Evolutionary conservation across 306 rosid species (phyloP), one percentile per base, ranked within the genome.

Genomic region (Clitoria ternatea): DNA sequence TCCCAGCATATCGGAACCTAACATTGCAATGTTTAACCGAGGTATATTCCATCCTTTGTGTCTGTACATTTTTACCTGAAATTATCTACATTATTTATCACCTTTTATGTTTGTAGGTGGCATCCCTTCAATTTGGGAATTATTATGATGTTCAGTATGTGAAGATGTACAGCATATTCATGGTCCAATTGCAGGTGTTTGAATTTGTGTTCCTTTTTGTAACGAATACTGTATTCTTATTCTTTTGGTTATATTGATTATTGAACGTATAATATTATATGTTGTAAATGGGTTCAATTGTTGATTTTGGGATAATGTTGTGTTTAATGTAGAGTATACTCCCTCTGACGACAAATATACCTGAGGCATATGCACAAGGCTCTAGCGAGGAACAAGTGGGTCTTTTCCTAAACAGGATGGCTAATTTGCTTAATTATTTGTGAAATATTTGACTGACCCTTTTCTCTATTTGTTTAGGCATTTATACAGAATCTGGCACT

Each of bases 401-500:
- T 40, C 59, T 66, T 32, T 49, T 9, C 27, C 59, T 26, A 33
- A 65, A 24, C 22, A 23, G 9, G 3, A 30, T 40, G 26, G 19
- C 14, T 71, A 35, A 12, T 71, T 57, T 47, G 9, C 52, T 54
- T 60, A 10, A 22, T 9, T 69, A 50, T 24, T 49, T 63, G 18
- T 40, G 22, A 63, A 14, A 8, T 44, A 26, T 64, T n/a, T 61
- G 47, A 35, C 71, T 72, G 42, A 66, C 74, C 32, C 39, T 61
- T 18, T 45, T n/a, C 50, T 11, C 1, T 15, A 47, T 69, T 42
- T 69, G 56, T 39, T 57, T 43, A 95, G 99, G 96, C 87, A 50
- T 95, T 91, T 81, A 91, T 91, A 69, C 99, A 95, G 85, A 95
- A 95, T 62, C 78, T 95, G 82, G 99, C 96, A 12, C 80, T 95